Conservation (phyloP, 2,329 filamentous ascomycete genomes). For the Fulvia fulva region DNA sequence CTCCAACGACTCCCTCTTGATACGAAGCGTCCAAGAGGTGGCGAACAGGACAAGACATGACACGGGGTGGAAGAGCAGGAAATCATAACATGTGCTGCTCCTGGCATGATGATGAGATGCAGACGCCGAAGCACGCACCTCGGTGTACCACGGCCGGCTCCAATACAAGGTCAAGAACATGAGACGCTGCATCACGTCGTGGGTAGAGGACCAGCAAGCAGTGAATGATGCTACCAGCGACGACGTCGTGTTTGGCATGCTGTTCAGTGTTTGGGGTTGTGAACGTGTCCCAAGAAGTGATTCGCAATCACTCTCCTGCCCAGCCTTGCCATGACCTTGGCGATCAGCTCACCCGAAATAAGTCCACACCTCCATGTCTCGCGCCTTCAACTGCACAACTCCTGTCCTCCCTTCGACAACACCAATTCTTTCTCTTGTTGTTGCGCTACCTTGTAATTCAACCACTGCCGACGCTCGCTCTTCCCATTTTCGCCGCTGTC, state of each 20-base stretch:
- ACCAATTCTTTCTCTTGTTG: no score
- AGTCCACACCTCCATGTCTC: no score
- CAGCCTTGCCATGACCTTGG: neutral
- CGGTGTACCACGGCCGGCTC: neutral
- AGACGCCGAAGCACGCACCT: no score
- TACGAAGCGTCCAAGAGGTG: neutral
- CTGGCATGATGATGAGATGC: no score
- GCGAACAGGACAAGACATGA: neutral
- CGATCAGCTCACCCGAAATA: neutral
- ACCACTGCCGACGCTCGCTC: neutral
- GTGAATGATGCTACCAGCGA: neutral
- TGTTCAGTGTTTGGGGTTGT: neutral
- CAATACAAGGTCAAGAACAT: neutral
- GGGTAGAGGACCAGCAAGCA: neutral
- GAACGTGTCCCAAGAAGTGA: neutral
- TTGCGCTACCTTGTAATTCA: neutral
- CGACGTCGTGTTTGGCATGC: neutral
- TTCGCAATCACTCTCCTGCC: neutral
- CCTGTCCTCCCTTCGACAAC: neutral
- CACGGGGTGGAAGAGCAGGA: neutral
- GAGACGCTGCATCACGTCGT: neutral
- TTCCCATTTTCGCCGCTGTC: neutral
- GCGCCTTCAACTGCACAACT: neutral
- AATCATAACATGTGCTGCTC: neutral
- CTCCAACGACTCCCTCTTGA: neutral